Conservation (phyloP, 768 basidiomycete genomes). For the Lentinula lateritia region DNA sequence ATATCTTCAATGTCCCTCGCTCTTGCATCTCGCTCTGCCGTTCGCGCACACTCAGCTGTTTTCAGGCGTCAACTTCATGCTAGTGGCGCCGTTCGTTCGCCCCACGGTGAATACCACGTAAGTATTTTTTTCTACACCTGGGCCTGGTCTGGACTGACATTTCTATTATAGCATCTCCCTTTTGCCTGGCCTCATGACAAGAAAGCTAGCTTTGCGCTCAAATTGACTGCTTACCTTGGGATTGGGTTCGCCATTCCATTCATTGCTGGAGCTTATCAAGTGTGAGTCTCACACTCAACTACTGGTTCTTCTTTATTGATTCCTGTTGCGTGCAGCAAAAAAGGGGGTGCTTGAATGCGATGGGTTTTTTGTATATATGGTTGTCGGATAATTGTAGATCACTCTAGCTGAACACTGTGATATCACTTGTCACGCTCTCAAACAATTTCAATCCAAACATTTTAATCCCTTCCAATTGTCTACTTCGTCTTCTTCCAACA, state of each 20-base stretch:
- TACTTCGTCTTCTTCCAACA: slow-evolving; percentile 37
- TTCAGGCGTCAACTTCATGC: slow-evolving; percentile 26
- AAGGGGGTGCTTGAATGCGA: slow-evolving; percentile 24
- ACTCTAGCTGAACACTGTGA: neutral
- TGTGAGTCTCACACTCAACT: slow-evolving; percentile 41
- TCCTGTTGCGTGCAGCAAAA: slow-evolving; percentile 31
- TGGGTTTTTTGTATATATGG: neutral
- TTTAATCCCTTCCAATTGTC: neutral
- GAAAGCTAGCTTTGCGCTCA: slow-evolving; percentile 29
- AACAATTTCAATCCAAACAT: neutral
- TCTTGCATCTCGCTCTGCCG: slow-evolving; percentile 4
- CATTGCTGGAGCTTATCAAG: slow-evolving; percentile 51
- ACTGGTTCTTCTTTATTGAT: slow-evolving; percentile 1
- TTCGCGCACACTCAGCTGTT: neutral
- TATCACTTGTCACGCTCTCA: neutral
- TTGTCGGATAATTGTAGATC: neutral
- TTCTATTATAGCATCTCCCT: slow-evolving; percentile 41
- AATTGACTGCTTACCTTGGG: slow-evolving; percentile 40
- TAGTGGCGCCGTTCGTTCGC: slow-evolving; percentile 37
- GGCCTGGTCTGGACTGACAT: slow-evolving; percentile 3
- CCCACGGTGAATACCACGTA: slow-evolving; percentile 57
- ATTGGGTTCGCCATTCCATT: slow-evolving; percentile 67
- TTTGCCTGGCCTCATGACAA: slow-evolving; percentile 46
- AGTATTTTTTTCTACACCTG: slow-evolving; percentile 10
- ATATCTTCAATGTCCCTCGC: slow-evolving; percentile 3